A percentile compares a stretch with the other conserved stretches of the same genome.
Conservation (phyloP, 805 yeast species). For the Sugiyamaella smithiae region DNA sequence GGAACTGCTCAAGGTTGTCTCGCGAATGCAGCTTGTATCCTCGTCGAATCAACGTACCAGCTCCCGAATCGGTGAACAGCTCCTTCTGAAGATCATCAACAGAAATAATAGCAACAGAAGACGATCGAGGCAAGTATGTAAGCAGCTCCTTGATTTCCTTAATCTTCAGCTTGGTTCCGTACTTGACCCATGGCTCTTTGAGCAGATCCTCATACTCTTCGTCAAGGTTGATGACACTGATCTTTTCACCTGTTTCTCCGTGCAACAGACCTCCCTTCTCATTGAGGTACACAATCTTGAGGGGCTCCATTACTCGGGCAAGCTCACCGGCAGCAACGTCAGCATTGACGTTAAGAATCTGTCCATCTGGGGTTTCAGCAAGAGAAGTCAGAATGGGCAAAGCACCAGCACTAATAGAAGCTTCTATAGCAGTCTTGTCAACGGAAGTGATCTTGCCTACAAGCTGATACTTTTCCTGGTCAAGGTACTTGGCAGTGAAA, state of each 20-base stretch:
- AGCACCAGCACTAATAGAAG: slow-evolving; percentile 93
- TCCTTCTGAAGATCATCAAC: slow-evolving; percentile 95
- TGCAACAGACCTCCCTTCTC: slow-evolving; percentile 97
- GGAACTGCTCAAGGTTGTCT: slow-evolving; percentile 64
- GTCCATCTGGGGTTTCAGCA: slow-evolving; percentile 97
- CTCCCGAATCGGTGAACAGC: slow-evolving; percentile 97
- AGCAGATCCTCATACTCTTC: slow-evolving; percentile 90
- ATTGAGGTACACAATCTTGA: slow-evolving; percentile 91
- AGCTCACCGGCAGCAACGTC: slow-evolving; percentile 99
- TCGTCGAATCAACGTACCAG: slow-evolving; percentile 96
- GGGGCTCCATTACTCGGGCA: slow-evolving; percentile 94
- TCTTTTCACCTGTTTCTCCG: slow-evolving; percentile 87
- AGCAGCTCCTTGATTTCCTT: slow-evolving; percentile 93
- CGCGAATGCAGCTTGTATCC: slow-evolving; percentile 80
- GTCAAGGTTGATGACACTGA: slow-evolving; percentile 86
- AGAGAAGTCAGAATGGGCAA: slow-evolving; percentile 93
- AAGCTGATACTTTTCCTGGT: slow-evolving; percentile 82
- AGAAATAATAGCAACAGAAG: slow-evolving; percentile 95
- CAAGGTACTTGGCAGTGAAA: slow-evolving; percentile 87
- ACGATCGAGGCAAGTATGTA: slow-evolving; percentile 91
- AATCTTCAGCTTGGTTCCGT: slow-evolving; percentile 96
- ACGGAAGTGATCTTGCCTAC: slow-evolving; percentile 90
- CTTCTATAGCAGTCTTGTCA: slow-evolving; percentile 85
- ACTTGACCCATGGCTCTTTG: slow-evolving; percentile 97
- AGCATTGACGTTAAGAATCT: slow-evolving; percentile 94